phyloP scores from a whole-genome alignment of 108 stramenopile species.

The Mediolabrus comicus region DNA sequence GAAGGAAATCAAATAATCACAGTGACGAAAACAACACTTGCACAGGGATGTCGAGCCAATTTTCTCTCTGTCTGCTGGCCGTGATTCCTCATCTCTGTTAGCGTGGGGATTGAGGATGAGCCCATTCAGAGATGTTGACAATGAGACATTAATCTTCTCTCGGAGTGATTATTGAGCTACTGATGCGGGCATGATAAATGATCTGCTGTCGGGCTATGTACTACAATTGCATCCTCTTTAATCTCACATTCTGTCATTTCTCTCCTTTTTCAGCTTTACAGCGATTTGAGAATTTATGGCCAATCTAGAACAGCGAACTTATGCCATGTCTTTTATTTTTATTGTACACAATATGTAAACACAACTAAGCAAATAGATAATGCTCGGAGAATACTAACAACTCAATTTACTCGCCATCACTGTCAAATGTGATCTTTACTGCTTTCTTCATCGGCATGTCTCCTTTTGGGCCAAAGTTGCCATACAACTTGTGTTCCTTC shows the following conservation, averaged over 20 bases:
- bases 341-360: not conserved
- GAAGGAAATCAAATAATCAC: not conserved
- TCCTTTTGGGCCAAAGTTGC: constrained; percentile 88
- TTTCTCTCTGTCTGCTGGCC: not conserved
- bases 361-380: not conserved
- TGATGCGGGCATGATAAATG: not conserved
- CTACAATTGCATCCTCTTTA: not conserved
- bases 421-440: constrained; percentile 83
- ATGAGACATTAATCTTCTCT: constrained; percentile 35
- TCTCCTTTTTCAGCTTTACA: not conserved
- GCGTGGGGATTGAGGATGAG: constrained; percentile 24
- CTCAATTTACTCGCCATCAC: constrained; percentile 24
- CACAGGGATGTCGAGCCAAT: constrained; percentile 24
- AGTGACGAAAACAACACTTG: constrained; percentile 9
- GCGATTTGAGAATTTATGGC: not conserved
- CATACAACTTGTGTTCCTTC: constrained; percentile 99
- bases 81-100: constrained; percentile 30
- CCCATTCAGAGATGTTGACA: constrained; percentile 1
- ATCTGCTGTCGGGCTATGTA: too few relatives aligned
- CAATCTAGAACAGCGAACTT: not conserved
- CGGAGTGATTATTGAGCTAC: constrained; percentile 5
- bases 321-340: not conserved
- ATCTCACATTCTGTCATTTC: not conserved
- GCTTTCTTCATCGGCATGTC: constrained; percentile 81
- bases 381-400: not conserved